Percentiles rank a stretch among this genome's conserved stretches.
phyloP scores from a whole-genome alignment of 2,329 filamentous ascomycete species.

The Apiospora hydei region DNA sequence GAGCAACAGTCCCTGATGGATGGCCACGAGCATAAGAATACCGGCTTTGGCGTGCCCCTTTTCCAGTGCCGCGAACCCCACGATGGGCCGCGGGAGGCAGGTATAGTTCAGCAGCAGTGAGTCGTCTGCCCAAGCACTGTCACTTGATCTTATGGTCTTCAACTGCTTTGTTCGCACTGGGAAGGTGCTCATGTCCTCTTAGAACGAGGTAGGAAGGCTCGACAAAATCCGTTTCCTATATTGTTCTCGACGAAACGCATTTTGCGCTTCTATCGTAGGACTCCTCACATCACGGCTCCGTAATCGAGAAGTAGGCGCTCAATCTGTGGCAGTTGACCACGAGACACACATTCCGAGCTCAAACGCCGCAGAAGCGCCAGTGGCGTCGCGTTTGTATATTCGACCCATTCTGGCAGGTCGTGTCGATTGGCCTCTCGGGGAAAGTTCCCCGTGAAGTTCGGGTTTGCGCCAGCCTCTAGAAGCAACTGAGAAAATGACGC shows the following conservation, averaged over 20 bases:
- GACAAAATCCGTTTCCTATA: no score
- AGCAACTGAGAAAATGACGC: not conserved
- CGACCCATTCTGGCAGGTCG: not conserved
- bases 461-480: not conserved
- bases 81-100: not conserved
- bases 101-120: not conserved
- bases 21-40: not conserved
- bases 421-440: not conserved
- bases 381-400: not conserved
- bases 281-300: not conserved
- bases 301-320: not conserved
- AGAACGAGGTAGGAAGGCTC: not conserved
- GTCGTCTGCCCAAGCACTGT: not conserved
- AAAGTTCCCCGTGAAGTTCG: not conserved
- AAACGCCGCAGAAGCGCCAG: not conserved
- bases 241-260: not conserved
- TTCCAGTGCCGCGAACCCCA: not conserved
- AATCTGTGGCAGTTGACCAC: not conserved
- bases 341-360: not conserved
- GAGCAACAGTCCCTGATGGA: not conserved
- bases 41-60: not conserved
- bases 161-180: not conserved
- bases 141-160: not conserved
- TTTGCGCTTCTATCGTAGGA: not conserved
- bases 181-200: not conserved